Evolutionary conservation across 345 rosid species (phyloP).

Genomic region (Dovyalis caffra): DNA sequence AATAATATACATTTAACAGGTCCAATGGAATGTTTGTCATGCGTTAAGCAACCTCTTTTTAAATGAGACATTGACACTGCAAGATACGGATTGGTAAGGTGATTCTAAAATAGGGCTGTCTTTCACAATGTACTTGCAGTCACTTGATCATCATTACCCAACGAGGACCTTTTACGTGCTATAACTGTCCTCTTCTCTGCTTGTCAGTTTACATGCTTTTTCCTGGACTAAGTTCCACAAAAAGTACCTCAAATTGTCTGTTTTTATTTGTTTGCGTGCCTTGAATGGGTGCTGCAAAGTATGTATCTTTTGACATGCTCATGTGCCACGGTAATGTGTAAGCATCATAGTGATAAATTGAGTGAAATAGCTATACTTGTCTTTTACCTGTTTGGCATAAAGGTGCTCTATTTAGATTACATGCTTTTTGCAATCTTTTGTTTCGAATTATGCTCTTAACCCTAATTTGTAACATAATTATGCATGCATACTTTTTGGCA

Average conservation of each 20-base stretch:
- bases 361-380: not conserved
- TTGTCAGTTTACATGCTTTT: not conserved
- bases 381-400: not conserved
- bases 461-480: not conserved
- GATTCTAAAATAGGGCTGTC: not conserved
- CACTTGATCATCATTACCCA: not conserved
- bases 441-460: not conserved
- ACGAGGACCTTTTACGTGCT: not conserved
- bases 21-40: conserved; percentile 97
- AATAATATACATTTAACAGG: conserved; percentile 48
- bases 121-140: not conserved
- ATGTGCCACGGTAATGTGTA: not conserved
- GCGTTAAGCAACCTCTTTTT: conserved; percentile 83
- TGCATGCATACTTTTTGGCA: conserved; percentile 28
- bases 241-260: not conserved
- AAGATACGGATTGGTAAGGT: conserved; percentile 84
- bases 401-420: not conserved
- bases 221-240: not conserved
- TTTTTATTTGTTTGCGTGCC: not conserved
- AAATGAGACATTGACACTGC: conserved; percentile 69
- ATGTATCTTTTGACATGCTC: not conserved
- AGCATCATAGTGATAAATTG: conserved; percentile 6
- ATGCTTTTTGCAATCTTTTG: not conserved
- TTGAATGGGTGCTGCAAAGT: not conserved
- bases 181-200: not conserved